Conservation (phyloP, 2,329 filamentous ascomycete species). For the Verticillium klebahnii region DNA sequence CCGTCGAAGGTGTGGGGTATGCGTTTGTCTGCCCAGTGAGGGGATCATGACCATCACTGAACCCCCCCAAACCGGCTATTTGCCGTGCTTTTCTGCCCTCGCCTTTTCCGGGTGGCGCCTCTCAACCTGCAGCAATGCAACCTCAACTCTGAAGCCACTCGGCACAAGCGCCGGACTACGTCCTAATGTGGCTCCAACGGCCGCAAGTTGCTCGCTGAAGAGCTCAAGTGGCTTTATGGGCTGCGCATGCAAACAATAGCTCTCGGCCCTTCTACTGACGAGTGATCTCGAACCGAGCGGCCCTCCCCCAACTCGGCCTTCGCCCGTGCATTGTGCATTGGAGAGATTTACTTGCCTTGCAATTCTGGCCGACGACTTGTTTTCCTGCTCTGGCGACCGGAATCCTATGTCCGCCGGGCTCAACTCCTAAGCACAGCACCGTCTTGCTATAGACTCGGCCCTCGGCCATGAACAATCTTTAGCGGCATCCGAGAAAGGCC, state of each 20-base stretch:
- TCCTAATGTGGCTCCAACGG: neutral
- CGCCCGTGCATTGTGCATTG: neutral
- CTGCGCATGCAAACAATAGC: neutral
- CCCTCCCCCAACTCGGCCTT: neutral
- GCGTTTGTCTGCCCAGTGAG: neutral
- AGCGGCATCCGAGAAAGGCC: constrained; percentile 1
- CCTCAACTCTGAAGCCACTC: neutral
- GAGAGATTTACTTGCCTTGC: neutral
- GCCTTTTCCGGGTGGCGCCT: neutral
- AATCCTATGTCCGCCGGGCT: neutral
- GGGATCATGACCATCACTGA: neutral
- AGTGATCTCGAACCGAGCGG: neutral
- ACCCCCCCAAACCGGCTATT: neutral
- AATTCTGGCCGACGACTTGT: neutral
- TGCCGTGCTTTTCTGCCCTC: neutral
- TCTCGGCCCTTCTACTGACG: neutral
- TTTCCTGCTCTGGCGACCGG: neutral
- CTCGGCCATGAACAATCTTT: neutral
- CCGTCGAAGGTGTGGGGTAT: neutral
- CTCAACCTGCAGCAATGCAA: neutral
- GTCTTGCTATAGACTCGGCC: neutral
- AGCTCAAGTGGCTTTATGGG: neutral
- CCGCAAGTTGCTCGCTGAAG: neutral
- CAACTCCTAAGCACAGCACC: neutral
- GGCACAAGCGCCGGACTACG: neutral